Conservation (phyloP, 306 rosid species). For the Elaeagnus macrophylla region DNA sequence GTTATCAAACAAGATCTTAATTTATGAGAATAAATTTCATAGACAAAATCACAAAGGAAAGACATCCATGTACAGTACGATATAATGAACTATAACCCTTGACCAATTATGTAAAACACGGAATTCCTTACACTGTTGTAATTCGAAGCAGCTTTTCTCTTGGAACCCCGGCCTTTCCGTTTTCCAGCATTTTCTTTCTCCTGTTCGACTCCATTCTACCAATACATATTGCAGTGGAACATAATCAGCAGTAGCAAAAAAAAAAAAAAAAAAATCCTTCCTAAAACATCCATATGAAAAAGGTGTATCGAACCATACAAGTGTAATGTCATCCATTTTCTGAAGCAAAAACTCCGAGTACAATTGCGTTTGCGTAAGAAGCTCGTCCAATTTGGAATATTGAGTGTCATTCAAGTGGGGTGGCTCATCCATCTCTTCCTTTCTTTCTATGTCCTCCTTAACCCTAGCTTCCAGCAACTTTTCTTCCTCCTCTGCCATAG, state of each 20-base stretch:
- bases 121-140: constrained; percentile 52
- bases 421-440: constrained; percentile 22
- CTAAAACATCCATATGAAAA: constrained; percentile 5
- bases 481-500: constrained; percentile 53
- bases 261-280: neutral
- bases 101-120: constrained; percentile 1
- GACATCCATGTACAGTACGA: too few species aligned
- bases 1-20: too few species aligned
- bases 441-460: constrained; percentile 32
- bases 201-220: constrained; percentile 47
- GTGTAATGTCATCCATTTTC: constrained; percentile 88
- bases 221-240: constrained; percentile 19
- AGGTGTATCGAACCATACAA: constrained; percentile 28
- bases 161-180: constrained; percentile 52
- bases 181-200: constrained; percentile 31
- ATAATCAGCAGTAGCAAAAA: constrained; percentile 7
- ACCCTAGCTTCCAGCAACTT: constrained; percentile 48
- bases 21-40: too few species aligned
- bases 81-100: neutral
- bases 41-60: neutral
- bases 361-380: constrained; percentile 71
- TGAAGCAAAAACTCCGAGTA: constrained; percentile 76
- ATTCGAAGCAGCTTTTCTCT: constrained; percentile 56
- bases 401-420: constrained; percentile 44
- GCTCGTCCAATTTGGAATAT: constrained; percentile 83